Evolutionary conservation across 2,329 filamentous ascomycete genomes (phyloP), one percentile per base, ranked within the genome.

Genomic region (Blastomyces parvus): DNA sequence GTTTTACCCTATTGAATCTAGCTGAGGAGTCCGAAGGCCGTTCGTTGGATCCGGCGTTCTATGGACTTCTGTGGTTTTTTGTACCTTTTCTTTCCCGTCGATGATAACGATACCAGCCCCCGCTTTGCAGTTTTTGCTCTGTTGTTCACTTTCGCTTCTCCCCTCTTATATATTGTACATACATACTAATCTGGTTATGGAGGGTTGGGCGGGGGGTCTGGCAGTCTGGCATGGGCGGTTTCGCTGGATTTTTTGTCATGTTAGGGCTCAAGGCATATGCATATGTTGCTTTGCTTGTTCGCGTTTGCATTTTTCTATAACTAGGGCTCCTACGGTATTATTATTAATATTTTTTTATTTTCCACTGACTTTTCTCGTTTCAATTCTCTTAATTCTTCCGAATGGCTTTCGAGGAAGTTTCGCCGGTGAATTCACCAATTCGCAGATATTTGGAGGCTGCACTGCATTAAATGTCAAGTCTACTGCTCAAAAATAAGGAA

Each of bases 41-140:
- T 36, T 30, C 14, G 48, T 36, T 30, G 60, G 33, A 40, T 57
- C 14, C 52, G 53, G 53, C 53, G 53, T 57, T 57, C 33, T 11
- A 40, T 40, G 53, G 53, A 56, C 33, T 40, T 30, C 27, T 55
- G n/a, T 55, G 22, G 11, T 9, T n/a, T 30, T 36, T 4, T 27
- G 30, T 53, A 7, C 48, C 22, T 50, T 50, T 17, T 30, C 5
- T 61, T 8, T n/a, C n/a, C 46, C 42, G 42, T 56, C n/a, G 22
- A 56, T 44, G 48, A 53, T 57, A 38, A 62, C 56, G 60, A 62
- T 56, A 61, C 60, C 48, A 56, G 25, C 36, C 36, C 60, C 33
- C 38, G 4, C 9, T 55, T 42, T n/a, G 42, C 30, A 19, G 22
- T 56, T 56, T 61, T 44, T n/a, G n/a, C 19, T 56, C 33, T 25